Base-by-base conservation (phyloP, 306 rosid species). In the Mucuna pruriens region DNA sequence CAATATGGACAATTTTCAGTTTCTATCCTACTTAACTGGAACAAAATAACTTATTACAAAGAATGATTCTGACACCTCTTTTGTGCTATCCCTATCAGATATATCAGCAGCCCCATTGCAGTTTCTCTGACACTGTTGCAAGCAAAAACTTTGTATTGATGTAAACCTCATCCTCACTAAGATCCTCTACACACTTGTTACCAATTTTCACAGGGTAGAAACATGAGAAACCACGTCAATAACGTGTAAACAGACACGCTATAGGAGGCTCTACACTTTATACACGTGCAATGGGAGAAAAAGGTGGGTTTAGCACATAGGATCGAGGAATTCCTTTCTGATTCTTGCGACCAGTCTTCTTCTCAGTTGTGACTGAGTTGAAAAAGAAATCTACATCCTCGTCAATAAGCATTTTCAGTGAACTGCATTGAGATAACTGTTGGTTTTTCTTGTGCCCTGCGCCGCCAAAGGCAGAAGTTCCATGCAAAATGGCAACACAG, bases 251-350 rank as follows among this genome's bases (percentile, higher is more conserved):
- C 17, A 58, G 25, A 60, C 20, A 26, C 66, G 2, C 19, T 26
- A 58, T 65, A 17, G 17, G n/a, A n/a, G n/a, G n/a, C n/a, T n/a
- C 85, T 75, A 82, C 9, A 57, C 55, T 57, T 75, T 82, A 88
- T 46, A 90, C 98, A 57, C 98, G 78, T 1, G 99, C 84, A 51
- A 96, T 87, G 13, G 99, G 99, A 77, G 97, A 96, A 80, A 92
- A 93, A 4, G 97, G 93, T 0, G 97, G 97, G 54, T 96, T 91
- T 33, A 84, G 67, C 75, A 88, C 84, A 54, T 82, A 93, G n/a
- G 89, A 86, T 58, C 85, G 84, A 40, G 91, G 94, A 77, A 85
- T 84, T 79, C 90, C 82, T 80, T 89, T 92, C 45, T 68, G 89
- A 77, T 81, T 86, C 85, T 86, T 93, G 22, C 83, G 61, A 71